phyloP scores from a whole-genome alignment of 225 moss, liverwort and hornwort species.

The Polytrichum formosum region DNA sequence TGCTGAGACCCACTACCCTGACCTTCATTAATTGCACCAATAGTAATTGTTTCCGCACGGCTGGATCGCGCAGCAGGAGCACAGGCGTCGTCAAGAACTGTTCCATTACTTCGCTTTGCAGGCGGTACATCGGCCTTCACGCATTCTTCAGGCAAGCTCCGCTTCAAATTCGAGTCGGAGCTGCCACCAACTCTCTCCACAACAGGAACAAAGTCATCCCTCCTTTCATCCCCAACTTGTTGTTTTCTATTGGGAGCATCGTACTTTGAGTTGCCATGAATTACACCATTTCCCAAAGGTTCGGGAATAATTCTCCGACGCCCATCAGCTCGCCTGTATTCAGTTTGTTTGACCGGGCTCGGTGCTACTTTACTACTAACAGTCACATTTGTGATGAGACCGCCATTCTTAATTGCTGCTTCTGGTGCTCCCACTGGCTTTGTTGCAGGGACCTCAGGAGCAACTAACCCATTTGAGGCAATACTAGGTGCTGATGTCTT shows the following conservation, averaged over 20 bases:
- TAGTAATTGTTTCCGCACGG: constrained; percentile 30
- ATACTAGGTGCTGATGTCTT: constrained; percentile 13
- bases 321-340: constrained; percentile 93
- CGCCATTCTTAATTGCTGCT: constrained; percentile 47
- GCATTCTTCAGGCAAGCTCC: constrained; percentile 58
- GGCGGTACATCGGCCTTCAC: constrained; percentile 35
- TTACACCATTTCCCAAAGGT: constrained; percentile 68
- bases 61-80: constrained; percentile 37
- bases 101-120: constrained; percentile 53
- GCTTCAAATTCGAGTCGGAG: constrained; percentile 17
- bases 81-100: constrained; percentile 30
- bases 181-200: constrained; percentile 16
- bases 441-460: constrained; percentile 28
- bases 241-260: constrained; percentile 38
- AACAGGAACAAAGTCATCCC: constrained; percentile 13
- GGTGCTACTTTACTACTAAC: constrained; percentile 31
- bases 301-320: constrained; percentile 94
- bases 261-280: constrained; percentile 33
- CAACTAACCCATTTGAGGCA: constrained; percentile 38
- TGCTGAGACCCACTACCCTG: constrained; percentile 28
- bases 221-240: constrained; percentile 23
- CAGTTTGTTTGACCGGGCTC: constrained; percentile 80
- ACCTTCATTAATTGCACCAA: constrained; percentile 43
- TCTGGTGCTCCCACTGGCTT: constrained; percentile 30
- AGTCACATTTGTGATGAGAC: constrained; percentile 36